Percentiles rank a stretch among this genome's conserved stretches.
Conservation (phyloP, 2,329 filamentous ascomycete genomes). For the Fusarium vanettenii region DNA sequence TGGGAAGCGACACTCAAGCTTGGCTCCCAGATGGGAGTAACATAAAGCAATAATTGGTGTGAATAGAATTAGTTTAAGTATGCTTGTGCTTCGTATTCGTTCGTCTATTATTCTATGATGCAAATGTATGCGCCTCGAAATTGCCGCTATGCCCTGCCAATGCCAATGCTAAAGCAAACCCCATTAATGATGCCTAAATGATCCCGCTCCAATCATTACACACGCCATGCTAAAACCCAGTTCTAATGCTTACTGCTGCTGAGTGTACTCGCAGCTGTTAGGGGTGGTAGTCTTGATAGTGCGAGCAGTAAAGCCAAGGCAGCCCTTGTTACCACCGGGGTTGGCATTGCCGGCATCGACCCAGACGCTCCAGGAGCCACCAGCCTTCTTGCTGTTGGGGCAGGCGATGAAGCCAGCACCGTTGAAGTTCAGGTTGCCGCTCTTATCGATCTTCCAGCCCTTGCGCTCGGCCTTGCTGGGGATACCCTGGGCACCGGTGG, state of each 20-base stretch:
- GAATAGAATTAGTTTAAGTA: too few relatives aligned
- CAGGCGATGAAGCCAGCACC: constrained; percentile 63
- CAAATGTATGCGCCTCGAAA: background rate
- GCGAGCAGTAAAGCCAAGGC: constrained; percentile 50
- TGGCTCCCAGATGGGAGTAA: too few relatives aligned
- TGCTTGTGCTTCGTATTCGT: too few relatives aligned
- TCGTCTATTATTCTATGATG: background rate
- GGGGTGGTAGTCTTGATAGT: constrained; percentile 46
- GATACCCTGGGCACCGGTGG: constrained; percentile 54
- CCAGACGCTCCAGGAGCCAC: constrained; percentile 57
- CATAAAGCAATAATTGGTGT: too few relatives aligned
- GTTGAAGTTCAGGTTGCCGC: constrained; percentile 59
- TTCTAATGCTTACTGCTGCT: background rate
- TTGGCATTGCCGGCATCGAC: constrained; percentile 44
- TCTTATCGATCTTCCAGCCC: constrained; percentile 59
- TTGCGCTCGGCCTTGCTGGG: constrained; percentile 58
- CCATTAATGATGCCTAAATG: background rate
- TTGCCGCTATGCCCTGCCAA: background rate
- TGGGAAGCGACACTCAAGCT: too few relatives aligned
- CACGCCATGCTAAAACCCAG: background rate
- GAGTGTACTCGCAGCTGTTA: constrained; percentile 53
- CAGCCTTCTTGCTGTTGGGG: constrained; percentile 54
- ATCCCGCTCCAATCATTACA: background rate
- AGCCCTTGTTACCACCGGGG: constrained; percentile 52
- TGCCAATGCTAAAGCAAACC: background rate